Percentiles rank a stretch among this genome's conserved stretches.
These are phyloP conservation scores for Vicia sativa DNA, from an alignment of 306 rosid genomes.

Conservation along the genomic window DNA sequence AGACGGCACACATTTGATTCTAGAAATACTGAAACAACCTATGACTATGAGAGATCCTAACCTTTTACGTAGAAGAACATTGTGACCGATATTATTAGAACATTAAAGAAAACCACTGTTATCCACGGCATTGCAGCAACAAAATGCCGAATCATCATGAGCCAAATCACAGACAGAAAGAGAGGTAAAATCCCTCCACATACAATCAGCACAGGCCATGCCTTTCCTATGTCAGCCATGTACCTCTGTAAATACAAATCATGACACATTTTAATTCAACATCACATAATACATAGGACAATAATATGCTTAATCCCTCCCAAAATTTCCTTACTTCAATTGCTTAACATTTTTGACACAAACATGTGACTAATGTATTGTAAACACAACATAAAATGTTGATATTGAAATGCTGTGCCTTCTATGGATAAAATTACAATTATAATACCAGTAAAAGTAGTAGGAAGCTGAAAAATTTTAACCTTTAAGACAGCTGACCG, in stretches of 20 bases:
- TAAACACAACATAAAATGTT: background rate
- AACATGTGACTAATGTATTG: background rate
- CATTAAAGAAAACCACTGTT: slow-evolving; percentile 74
- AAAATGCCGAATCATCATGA: slow-evolving; percentile 90
- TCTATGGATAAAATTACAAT: background rate
- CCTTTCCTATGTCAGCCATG: slow-evolving; percentile 96
- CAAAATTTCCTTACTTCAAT: background rate
- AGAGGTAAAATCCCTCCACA: slow-evolving; percentile 95
- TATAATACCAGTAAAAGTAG: background rate
- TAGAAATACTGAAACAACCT: slow-evolving; percentile 16
- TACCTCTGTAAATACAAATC: slow-evolving; percentile 50
- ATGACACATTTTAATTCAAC: slow-evolving; percentile 11
- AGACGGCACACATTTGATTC: slow-evolving; percentile 10
- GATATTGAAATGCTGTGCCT: background rate
- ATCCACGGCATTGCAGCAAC: slow-evolving; percentile 99
- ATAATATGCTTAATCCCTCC: background rate
- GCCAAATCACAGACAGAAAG: slow-evolving; percentile 91
- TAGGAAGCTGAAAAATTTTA: background rate
- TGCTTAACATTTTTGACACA: background rate
- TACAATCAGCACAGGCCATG: slow-evolving; percentile 95
- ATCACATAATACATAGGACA: background rate
- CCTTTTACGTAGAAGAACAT: slow-evolving; percentile 92
- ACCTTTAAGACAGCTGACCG: slow-evolving; percentile 67
- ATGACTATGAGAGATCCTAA: slow-evolving; percentile 48
- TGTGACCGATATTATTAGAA: slow-evolving; percentile 81